Evolutionary conservation across 805 yeast species (phyloP).

Genomic region (Metschnikowia orientalis): DNA sequence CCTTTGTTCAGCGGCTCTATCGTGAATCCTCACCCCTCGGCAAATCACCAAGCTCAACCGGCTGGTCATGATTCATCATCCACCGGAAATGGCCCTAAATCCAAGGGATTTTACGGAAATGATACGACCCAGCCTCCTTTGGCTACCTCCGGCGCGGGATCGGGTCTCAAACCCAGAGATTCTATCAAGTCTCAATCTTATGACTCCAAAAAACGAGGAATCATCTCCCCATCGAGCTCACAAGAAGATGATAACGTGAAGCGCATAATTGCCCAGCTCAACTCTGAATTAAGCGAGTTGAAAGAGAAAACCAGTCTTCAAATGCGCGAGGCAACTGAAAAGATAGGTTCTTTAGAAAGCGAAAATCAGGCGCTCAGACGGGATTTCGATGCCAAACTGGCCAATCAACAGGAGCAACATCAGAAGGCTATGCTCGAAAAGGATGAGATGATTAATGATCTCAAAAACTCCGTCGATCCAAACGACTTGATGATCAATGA

Average conservation of each 20-base stretch:
- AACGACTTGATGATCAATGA: conserved; percentile 5
- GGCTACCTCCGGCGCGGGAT: background rate
- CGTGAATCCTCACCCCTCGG: background rate
- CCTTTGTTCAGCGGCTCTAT: conserved; percentile 1
- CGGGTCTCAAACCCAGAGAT: conserved; percentile 1
- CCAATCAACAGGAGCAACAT: conserved; percentile 14
- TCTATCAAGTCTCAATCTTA: conserved; percentile 1
- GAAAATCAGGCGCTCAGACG: conserved; percentile 18
- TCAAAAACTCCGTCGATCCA: conserved; percentile 19
- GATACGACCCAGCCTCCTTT: too few species aligned
- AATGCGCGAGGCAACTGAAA: conserved; percentile 54
- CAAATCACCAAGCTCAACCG: background rate
- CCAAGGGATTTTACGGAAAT: conserved; percentile 1
- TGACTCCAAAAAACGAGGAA: conserved; percentile 3
- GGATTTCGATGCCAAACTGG: conserved; percentile 4
- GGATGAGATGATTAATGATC: conserved; percentile 29
- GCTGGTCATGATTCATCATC: background rate
- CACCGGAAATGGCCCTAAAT: background rate
- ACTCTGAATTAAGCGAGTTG: conserved; percentile 30
- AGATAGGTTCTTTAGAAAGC: conserved; percentile 46
- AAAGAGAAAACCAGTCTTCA: conserved; percentile 38
- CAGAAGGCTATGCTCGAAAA: conserved; percentile 22
- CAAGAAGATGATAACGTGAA: conserved; percentile 23
- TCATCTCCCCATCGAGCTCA: conserved; percentile 1
- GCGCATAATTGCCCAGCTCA: conserved; percentile 29